Conservation (phyloP, 345 rosid genomes). For the Aethionema arabicum region DNA sequence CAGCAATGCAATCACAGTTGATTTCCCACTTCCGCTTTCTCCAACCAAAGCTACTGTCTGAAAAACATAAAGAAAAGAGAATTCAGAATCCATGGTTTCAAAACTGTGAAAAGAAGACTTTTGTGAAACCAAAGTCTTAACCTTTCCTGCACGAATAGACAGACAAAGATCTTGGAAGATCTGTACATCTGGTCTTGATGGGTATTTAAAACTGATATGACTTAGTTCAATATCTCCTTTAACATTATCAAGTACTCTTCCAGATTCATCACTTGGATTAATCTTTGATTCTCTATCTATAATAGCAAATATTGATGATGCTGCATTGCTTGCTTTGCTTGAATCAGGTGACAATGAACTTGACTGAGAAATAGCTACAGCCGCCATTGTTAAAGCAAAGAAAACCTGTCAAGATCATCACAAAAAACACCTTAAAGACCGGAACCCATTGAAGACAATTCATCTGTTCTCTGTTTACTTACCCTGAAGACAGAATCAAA, state of each 20-base stretch:
- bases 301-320: slow-evolving; percentile 67
- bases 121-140: slow-evolving; percentile 28
- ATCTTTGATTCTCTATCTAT: slow-evolving; percentile 64
- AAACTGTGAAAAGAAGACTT: background rate
- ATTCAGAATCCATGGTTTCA: background rate
- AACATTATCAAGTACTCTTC: slow-evolving; percentile 46
- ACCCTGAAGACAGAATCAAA: slow-evolving; percentile 70
- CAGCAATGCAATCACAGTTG: slow-evolving; percentile 64
- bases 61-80: slow-evolving; percentile 10
- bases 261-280: slow-evolving; percentile 72
- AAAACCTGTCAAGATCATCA: slow-evolving; percentile 47
- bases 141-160: slow-evolving; percentile 73
- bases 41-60: slow-evolving; percentile 87
- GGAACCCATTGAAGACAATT: background rate
- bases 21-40: slow-evolving; percentile 89
- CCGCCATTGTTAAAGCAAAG: slow-evolving; percentile 69
- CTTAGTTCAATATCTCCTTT: slow-evolving; percentile 69
- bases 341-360: slow-evolving; percentile 71
- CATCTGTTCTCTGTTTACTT: background rate
- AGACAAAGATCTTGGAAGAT: slow-evolving; percentile 63
- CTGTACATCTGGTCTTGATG: slow-evolving; percentile 69
- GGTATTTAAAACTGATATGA: slow-evolving; percentile 71
- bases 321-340: slow-evolving; percentile 53
- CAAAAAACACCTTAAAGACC: background rate
- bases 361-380: slow-evolving; percentile 62